phyloP scores from a whole-genome alignment of 768 basidiomycete species.

The Phaffia tasmanica region DNA sequence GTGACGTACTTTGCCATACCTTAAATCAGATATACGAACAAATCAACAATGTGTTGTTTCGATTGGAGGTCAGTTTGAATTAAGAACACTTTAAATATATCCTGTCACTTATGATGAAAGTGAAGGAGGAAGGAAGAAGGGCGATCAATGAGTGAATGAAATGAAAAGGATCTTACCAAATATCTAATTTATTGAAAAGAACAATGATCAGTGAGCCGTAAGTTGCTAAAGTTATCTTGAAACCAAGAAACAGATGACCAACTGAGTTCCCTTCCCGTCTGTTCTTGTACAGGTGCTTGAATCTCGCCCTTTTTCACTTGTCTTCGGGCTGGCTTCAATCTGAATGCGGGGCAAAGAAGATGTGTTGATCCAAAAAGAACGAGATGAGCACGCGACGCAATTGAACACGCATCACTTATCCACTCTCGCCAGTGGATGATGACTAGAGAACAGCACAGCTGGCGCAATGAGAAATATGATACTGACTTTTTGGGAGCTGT shows the following conservation, averaged over 20 bases:
- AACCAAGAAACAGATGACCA: slow-evolving; percentile 36
- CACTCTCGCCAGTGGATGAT: too few relatives aligned
- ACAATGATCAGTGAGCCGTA: slow-evolving; percentile 24
- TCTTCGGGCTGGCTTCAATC: slow-evolving; percentile 76
- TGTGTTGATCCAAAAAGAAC: background rate
- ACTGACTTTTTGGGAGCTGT: slow-evolving; percentile 10
- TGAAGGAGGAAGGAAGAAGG: too few relatives aligned
- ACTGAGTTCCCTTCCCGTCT: slow-evolving; percentile 97
- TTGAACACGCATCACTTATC: too few relatives aligned
- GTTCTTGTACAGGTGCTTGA: slow-evolving; percentile 72
- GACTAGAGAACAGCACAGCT: background rate
- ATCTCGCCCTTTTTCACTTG: slow-evolving; percentile 86
- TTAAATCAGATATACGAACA: too few relatives aligned
- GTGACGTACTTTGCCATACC: too few relatives aligned
- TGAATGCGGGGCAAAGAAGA: background rate
- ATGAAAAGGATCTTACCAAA: background rate
- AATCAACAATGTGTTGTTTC: too few relatives aligned
- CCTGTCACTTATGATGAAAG: too few relatives aligned
- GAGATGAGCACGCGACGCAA: too few relatives aligned
- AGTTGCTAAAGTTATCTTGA: slow-evolving; percentile 32
- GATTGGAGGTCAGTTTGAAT: too few relatives aligned
- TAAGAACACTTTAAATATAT: too few relatives aligned
- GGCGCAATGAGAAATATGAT: background rate
- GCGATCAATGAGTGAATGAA: slow-evolving; percentile 23
- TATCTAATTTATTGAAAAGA: slow-evolving; percentile 26